Evolutionary conservation across 371 early-diverging fungal species (phyloP), one percentile per base, ranked within the genome.

Genomic region (Amoeboradix gromovi): DNA sequence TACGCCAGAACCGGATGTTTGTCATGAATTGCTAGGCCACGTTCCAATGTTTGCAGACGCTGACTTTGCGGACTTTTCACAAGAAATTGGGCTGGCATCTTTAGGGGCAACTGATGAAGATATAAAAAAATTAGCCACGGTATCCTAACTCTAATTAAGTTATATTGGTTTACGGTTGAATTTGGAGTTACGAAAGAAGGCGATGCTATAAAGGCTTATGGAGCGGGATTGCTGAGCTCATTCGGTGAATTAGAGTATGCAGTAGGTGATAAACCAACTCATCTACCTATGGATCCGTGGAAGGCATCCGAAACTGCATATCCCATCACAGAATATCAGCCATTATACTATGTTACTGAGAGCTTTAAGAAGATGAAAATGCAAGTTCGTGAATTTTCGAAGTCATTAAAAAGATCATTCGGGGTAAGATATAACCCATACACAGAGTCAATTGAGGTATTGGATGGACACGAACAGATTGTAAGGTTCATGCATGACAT

Each of bases 81-180:
- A 73, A 73, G 92, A 94, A 78, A 90, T 95, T 72, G 96, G 96
- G 31, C 76, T 95, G 68, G 92, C 93, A 0, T 89, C 90, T 0
- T 77, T 95, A 66, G 96, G 96, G 66, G 92, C 91, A 0, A 83
- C 85, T 0, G 93, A 95, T 74, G 91, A 86, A 66, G 94, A 92
- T 75, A 83, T 92, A 72, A 80, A 89, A 75, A 86, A 85, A 75
- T 77, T 93, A 67, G 86, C 93, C 0, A 90, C 91, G 29, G 75
- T 80, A 71, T 66, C 71, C 67, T 69, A 67, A 31, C 17, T 71
- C 29, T 68, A 30, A 65, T 68, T 28, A 31, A 67, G 70, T 89
- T 92, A 68, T 90, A 87, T 75, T 90, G 91, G 90, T 92, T 90
- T 74, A 90, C 92, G 27, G 90, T 92, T 0, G 94, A 94, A 76